These are phyloP conservation scores for Hanseniaspora clermontiae DNA, from an alignment of 805 yeast species.

Conservation along the genomic window DNA sequence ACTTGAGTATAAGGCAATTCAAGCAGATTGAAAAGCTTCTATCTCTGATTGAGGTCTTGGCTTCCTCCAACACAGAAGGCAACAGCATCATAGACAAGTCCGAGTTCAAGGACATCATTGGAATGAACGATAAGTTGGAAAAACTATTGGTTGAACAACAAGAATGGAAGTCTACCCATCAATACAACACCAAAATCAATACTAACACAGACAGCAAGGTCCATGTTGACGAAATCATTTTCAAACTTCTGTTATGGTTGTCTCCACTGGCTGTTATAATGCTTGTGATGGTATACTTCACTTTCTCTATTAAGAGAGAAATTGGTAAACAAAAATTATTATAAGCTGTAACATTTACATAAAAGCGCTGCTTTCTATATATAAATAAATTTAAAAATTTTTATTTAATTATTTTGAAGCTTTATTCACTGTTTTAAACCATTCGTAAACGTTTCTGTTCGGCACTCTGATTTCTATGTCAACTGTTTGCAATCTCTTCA, in stretches of 20 bases:
- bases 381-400: too few species aligned
- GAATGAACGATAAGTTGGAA: conserved; percentile 24
- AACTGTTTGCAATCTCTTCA: conserved; percentile 3
- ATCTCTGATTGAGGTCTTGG: conserved; percentile 12
- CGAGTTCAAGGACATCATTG: conserved; percentile 22
- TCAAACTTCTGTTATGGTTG: conserved; percentile 23
- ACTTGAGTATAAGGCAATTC: conserved; percentile 20
- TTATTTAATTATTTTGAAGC: too few species aligned
- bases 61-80: conserved; percentile 8
- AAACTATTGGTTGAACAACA: conserved; percentile 24
- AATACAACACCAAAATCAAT: conserved; percentile 8
- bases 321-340: conserved; percentile 27
- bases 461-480: conserved; percentile 8
- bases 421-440: not conserved
- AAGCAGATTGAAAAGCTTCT: conserved; percentile 20
- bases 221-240: conserved; percentile 25
- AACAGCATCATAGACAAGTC: conserved; percentile 2
- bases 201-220: conserved; percentile 7
- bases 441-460: conserved; percentile 4
- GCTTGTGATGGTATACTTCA: conserved; percentile 27
- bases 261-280: conserved; percentile 24
- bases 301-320: conserved; percentile 27
- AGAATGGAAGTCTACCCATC: conserved; percentile 22
- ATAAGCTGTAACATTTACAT: conserved; percentile 13
- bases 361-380: too few species aligned